These are phyloP conservation scores for Thymus quinquecostatus DNA, from an alignment of 257 asterid genomes.

Conservation along the genomic window DNA sequence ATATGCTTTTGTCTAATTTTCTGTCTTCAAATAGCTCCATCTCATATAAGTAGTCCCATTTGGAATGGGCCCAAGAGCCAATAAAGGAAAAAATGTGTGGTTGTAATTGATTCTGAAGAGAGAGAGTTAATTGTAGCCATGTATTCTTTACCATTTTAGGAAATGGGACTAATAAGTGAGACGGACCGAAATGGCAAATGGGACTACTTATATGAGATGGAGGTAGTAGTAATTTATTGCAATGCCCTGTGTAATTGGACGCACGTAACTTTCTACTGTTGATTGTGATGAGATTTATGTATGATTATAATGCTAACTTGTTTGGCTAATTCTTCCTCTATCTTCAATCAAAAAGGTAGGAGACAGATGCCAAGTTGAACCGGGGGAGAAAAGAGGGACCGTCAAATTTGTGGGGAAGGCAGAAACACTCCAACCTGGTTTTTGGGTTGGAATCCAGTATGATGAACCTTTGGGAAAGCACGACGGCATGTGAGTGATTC, in stretches of 20 bases:
- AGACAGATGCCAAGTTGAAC: constrained; percentile 91
- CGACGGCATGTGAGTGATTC: constrained; percentile 80
- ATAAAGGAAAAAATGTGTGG: no score
- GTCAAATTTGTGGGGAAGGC: constrained; percentile 84
- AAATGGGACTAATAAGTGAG: no score
- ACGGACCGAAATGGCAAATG: no score
- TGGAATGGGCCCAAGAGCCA: no score
- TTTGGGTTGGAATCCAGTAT: constrained; percentile 89
- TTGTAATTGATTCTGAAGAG: no score
- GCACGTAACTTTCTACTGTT: neutral
- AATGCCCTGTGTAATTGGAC: constrained; percentile 7
- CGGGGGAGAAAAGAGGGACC: constrained; percentile 86
- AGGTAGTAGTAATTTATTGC: neutral
- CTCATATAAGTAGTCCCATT: no score
- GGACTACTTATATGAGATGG: no score
- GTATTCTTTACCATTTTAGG: no score
- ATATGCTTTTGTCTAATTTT: constrained; percentile 3
- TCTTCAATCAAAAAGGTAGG: constrained; percentile 55
- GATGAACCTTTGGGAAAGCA: constrained; percentile 97
- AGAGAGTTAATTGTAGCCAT: no score
- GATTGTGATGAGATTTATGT: neutral
- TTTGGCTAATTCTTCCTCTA: constrained; percentile 23
- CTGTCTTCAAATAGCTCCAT: neutral
- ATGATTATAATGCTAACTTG: constrained; percentile 23
- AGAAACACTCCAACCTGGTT: constrained; percentile 87